These are phyloP conservation scores for Rhododendron simsii DNA, from an alignment of 148 eudicot species.

Conservation along the genomic window DNA sequence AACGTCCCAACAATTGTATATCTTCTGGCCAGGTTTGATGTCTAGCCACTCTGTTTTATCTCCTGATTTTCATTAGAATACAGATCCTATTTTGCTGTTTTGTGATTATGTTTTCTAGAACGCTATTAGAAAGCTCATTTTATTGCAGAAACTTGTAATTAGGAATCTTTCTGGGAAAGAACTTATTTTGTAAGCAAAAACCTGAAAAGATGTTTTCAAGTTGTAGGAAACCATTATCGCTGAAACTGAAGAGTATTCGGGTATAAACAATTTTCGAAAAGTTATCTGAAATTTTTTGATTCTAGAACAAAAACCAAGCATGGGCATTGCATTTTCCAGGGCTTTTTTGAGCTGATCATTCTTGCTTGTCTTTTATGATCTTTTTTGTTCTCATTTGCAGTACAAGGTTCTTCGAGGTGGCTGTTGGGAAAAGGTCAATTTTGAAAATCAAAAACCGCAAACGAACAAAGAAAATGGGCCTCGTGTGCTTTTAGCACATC, in stretches of 20 bases:
- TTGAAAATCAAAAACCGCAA: constrained; percentile 27
- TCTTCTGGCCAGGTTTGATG: constrained; percentile 49
- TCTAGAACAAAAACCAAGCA: not conserved
- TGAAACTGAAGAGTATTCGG: not conserved
- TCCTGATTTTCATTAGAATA: not conserved
- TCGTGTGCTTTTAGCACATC: constrained; percentile 30
- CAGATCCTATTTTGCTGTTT: not conserved
- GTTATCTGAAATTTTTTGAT: not conserved
- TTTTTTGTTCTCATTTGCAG: constrained; percentile 22
- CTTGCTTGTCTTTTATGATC: not conserved
- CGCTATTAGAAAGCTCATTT: not conserved
- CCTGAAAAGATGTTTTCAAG: not conserved
- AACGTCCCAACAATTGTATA: constrained; percentile 7
- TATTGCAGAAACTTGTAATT: not conserved
- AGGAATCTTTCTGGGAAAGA: not conserved
- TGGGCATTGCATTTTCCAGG: not conserved
- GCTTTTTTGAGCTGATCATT: not conserved
- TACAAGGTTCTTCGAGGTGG: constrained; percentile 56
- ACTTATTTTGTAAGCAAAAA: not conserved
- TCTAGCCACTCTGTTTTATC: not conserved
- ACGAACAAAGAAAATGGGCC: constrained; percentile 25
- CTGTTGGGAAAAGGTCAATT: constrained; percentile 42
- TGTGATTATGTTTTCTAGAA: not conserved
- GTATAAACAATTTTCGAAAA: not conserved
- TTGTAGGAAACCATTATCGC: not conserved